phyloP scores from a whole-genome alignment of 2,329 filamentous ascomycete species.

The Aspergillus sp. region DNA sequence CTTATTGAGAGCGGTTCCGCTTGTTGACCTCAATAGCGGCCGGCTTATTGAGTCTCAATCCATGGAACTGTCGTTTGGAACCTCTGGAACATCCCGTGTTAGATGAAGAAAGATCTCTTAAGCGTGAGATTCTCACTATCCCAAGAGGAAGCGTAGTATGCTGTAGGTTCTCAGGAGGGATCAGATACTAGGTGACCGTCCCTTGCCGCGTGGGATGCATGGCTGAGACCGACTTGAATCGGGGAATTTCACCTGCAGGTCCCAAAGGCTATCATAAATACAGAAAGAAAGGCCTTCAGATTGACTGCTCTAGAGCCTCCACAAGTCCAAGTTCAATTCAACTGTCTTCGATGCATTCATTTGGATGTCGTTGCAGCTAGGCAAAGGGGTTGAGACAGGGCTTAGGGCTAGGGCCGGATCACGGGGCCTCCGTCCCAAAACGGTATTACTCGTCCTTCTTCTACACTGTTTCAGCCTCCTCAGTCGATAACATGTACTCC shows the following conservation, averaged over 20 bases:
- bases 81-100: not conserved
- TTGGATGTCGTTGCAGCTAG: not conserved
- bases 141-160: no score
- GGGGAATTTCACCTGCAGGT: no score
- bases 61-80: not conserved
- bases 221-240: no score
- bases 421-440: conserved; percentile 1
- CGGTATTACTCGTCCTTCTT: not conserved
- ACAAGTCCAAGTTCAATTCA: no score
- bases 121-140: not conserved
- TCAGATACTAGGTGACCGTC: no score
- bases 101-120: not conserved
- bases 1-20: not conserved
- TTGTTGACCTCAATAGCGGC: conserved; percentile 13
- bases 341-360: no score
- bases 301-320: no score
- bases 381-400: conserved; percentile 3
- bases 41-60: conserved; percentile 7
- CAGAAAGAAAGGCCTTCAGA: no score
- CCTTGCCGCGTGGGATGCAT: no score
- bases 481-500: no score
- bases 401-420: conserved; percentile 12
- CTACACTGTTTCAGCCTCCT: not conserved
- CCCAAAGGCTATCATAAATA: no score
- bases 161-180: no score